Percentiles rank a stretch among this genome's conserved stretches.
Conservation (phyloP, 371 early-diverging fungal species). For the Mortierella sp. region DNA sequence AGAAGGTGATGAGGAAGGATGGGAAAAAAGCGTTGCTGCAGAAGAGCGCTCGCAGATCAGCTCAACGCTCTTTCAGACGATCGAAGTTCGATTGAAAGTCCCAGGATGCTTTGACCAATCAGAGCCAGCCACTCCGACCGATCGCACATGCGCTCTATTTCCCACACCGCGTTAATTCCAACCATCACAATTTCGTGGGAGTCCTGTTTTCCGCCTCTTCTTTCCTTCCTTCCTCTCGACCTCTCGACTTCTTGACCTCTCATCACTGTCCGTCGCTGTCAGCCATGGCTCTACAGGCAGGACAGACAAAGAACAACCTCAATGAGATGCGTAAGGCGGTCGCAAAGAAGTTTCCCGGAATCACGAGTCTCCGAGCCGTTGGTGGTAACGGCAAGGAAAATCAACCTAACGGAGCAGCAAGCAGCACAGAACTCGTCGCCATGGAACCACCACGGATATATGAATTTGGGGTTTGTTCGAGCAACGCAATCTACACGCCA, state of each 20-base stretch:
- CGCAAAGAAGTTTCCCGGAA: conserved; percentile 35
- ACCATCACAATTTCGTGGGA: neutral
- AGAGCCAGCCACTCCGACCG: conserved; percentile 31
- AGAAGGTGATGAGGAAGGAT: conserved; percentile 15
- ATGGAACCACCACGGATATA: conserved; percentile 27
- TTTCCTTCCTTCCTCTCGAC: neutral
- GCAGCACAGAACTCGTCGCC: conserved; percentile 31
- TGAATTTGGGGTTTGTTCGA: conserved; percentile 36
- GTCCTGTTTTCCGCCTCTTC: neutral
- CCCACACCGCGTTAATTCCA: neutral
- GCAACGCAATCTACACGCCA: conserved; percentile 19
- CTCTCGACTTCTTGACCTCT: neutral
- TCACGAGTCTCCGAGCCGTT: conserved; percentile 22
- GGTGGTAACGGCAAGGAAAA: conserved; percentile 27
- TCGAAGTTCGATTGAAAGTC: conserved; percentile 5
- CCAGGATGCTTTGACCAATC: conserved; percentile 46
- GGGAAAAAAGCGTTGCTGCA: conserved; percentile 10
- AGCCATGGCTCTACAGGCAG: conserved; percentile 31
- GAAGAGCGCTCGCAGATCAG: too few species aligned
- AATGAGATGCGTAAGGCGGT: conserved; percentile 40
- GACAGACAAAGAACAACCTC: conserved; percentile 43
- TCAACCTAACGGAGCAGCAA: conserved; percentile 1
- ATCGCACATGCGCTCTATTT: too few species aligned
- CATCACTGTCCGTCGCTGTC: neutral
- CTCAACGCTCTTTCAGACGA: too few species aligned